These are phyloP conservation scores for Aspergillus incahuasiensis DNA, from an alignment of 495 filamentous ascomycete genomes.

Conservation along the genomic window DNA sequence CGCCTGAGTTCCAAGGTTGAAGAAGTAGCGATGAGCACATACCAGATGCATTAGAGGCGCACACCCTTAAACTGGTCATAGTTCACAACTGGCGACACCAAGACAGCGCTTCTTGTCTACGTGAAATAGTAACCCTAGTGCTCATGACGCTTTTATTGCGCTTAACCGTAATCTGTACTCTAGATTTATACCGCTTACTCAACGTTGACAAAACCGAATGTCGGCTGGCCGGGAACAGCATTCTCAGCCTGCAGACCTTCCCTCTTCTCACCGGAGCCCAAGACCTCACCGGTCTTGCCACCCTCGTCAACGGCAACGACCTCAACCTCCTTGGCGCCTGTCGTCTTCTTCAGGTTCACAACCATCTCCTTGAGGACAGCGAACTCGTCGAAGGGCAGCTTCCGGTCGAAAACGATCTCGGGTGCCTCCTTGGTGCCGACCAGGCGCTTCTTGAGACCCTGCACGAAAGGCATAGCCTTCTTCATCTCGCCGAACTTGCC, in stretches of 20 bases:
- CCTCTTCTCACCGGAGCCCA: constrained; percentile 52
- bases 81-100: too few species aligned
- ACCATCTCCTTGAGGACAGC: constrained; percentile 59
- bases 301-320: constrained; percentile 66
- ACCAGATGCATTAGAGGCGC: too few species aligned
- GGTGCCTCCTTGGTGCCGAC: constrained; percentile 50
- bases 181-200: constrained; percentile 11
- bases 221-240: constrained; percentile 75
- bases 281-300: constrained; percentile 57
- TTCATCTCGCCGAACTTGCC: constrained; percentile 86
- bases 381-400: constrained; percentile 81
- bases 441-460: constrained; percentile 76
- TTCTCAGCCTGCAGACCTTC: constrained; percentile 55
- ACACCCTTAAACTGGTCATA: too few species aligned
- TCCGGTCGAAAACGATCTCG: constrained; percentile 68
- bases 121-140: too few species aligned
- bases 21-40: too few species aligned
- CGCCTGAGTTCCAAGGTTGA: too few species aligned
- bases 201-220: constrained; percentile 75
- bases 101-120: too few species aligned
- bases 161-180: background rate
- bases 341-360: constrained; percentile 55
- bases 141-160: background rate
- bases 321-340: constrained; percentile 58
- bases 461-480: constrained; percentile 96